phyloP scores from a whole-genome alignment of 805 yeast species.

The Cyberlindnera mycetangii region DNA sequence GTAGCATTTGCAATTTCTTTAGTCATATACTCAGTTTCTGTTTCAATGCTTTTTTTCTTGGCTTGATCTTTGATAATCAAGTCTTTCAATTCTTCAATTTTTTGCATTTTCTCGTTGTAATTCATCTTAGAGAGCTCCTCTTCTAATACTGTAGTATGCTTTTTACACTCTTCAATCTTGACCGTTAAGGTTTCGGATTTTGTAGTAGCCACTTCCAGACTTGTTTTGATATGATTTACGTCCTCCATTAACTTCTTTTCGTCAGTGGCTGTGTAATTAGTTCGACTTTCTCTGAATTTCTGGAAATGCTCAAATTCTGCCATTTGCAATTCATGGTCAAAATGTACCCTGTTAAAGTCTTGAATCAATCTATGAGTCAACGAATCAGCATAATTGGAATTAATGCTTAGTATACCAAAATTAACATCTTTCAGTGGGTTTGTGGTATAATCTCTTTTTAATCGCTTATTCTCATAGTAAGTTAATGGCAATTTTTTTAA shows the following conservation, averaged over 20 bases:
- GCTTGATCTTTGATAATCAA: slow-evolving; percentile 42
- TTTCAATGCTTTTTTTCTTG: slow-evolving; percentile 43
- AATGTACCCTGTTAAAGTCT: slow-evolving; percentile 47
- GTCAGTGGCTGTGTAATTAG: slow-evolving; percentile 42
- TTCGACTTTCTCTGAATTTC: slow-evolving; percentile 39
- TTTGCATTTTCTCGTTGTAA: slow-evolving; percentile 23
- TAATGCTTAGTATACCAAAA: slow-evolving; percentile 48
- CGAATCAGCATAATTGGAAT: slow-evolving; percentile 37
- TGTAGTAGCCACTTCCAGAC: slow-evolving; percentile 31
- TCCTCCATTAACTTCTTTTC: slow-evolving; percentile 45
- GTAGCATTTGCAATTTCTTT: slow-evolving; percentile 55
- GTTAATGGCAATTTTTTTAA: slow-evolving; percentile 39
- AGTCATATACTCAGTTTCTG: slow-evolving; percentile 63
- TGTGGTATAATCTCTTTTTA: slow-evolving; percentile 63
- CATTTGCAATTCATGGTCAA: slow-evolving; percentile 40
- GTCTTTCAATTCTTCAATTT: slow-evolving; percentile 43
- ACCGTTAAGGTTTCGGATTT: slow-evolving; percentile 30
- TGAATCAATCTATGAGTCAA: slow-evolving; percentile 64
- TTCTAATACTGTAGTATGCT: slow-evolving; percentile 28
- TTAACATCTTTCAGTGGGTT: slow-evolving; percentile 61
- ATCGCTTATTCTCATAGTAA: slow-evolving; percentile 58
- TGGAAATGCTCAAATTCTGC: slow-evolving; percentile 46
- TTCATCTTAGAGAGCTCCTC: slow-evolving; percentile 29
- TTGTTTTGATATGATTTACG: slow-evolving; percentile 36
- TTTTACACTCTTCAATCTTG: slow-evolving; percentile 26